Percentiles rank a stretch among this genome's conserved stretches.
Conservation (phyloP, 2,329 filamentous ascomycete genomes). For the Pseudogymnoascus sp. region DNA sequence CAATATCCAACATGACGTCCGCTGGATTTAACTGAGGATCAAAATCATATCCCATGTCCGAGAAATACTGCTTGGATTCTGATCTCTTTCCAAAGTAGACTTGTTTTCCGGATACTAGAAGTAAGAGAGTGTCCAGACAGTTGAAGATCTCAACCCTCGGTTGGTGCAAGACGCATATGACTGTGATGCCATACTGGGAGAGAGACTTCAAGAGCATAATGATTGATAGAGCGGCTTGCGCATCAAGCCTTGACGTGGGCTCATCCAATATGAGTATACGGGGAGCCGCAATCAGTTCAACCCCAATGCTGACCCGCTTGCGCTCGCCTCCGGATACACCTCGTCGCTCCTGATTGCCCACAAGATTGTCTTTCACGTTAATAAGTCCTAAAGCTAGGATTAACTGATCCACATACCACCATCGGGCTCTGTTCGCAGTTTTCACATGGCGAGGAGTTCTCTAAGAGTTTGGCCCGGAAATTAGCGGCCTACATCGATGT, state of each 20-base stretch:
- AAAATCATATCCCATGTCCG: conserved; percentile 44
- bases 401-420: conserved; percentile 51
- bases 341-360: conserved; percentile 43
- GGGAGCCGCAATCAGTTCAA: conserved; percentile 49
- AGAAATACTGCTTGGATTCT: conserved; percentile 42
- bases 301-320: conserved; percentile 51
- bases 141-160: conserved; percentile 52
- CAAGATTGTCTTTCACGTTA: conserved; percentile 43
- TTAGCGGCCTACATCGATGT: no score
- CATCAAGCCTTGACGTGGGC: conserved; percentile 46
- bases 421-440: no score
- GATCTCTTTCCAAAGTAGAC: conserved; percentile 45
- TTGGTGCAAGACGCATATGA: conserved; percentile 53
- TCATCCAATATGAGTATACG: conserved; percentile 49
- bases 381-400: conserved; percentile 45
- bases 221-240: conserved; percentile 37
- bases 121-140: conserved; percentile 47
- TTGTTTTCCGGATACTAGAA: conserved; percentile 46
- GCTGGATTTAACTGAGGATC: conserved; percentile 43
- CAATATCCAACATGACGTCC: conserved; percentile 54
- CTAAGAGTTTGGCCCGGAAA: no score
- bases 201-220: conserved; percentile 45
- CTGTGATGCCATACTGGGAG: conserved; percentile 46
- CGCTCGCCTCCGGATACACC: conserved; percentile 50
- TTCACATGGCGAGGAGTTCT: no score